Base-by-base conservation (phyloP, 148 eudicot species). In the Chenopodium album region DNA sequence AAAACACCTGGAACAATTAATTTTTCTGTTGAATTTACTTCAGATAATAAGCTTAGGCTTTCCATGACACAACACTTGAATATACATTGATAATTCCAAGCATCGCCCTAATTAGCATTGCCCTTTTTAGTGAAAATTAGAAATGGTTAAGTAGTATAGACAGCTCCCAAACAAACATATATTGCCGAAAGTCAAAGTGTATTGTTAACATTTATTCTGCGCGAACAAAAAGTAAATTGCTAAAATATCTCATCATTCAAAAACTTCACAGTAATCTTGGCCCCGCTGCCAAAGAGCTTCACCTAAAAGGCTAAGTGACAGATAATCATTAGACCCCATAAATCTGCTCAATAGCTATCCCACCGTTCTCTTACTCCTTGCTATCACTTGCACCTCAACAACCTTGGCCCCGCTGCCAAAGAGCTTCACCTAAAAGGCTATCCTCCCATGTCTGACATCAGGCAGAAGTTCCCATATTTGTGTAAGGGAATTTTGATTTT, bases 1-100 rank as follows among this genome's bases (percentile, higher is more conserved):
- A 78, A 66, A 79, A 84, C 78, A 79, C 80, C 84, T 70, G 78
- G 75, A 82, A 73, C 72, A 84, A 84, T 87, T 76, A 87, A 78
- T 83, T 77, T 80, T 80, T 76, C 78, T 71, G 80, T 44, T 85
- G 79, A 71, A 82, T 65, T 50, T 37, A 69, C 64, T 75, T 74
- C 56, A 82, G 78, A 66, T 5, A 79, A 63, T 23, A 63, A 48
- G 63, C 64, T 75, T 65, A 63, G 74, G 65, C 59, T 10, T 68
- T 13, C 71, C 56, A 60, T 76, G 86, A 71, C 65, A 76, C 69
- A 80, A 16, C 54, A 54, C 28, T 26, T 75, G 64, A 12, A 20
- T 28, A 19, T 4, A 47, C 1, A 70, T 44, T 60, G 12, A 12
- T 14, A 60, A 62, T 60, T 46, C 31, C 60, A 37, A 78, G 34